Evolutionary conservation across 2,329 filamentous ascomycete genomes (phyloP).

Genomic region (Leptosphaerulina australis): DNA sequence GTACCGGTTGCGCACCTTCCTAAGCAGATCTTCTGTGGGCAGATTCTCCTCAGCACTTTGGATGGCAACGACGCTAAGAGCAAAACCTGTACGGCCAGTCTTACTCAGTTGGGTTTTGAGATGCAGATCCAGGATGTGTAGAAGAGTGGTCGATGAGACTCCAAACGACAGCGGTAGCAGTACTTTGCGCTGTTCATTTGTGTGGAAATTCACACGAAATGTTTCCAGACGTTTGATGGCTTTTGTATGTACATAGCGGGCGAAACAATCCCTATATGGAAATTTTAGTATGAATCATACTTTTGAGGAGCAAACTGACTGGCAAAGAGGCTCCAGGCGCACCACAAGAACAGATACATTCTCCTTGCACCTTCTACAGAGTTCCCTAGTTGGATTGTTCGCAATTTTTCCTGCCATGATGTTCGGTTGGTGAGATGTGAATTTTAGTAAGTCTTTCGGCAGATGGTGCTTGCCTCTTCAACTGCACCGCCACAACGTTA

Average conservation of each 20-base stretch:
- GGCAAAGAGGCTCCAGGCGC: slow-evolving; percentile 65
- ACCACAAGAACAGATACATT: slow-evolving; percentile 59
- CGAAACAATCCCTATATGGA: slow-evolving; percentile 71
- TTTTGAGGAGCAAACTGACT: slow-evolving; percentile 48
- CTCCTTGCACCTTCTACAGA: slow-evolving; percentile 64
- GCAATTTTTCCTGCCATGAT: slow-evolving; percentile 45
- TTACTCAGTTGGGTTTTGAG: slow-evolving; percentile 68
- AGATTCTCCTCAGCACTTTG: slow-evolving; percentile 43
- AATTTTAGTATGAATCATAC: slow-evolving; percentile 23
- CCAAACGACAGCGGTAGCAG: slow-evolving; percentile 84
- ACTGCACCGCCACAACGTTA: slow-evolving; percentile 9
- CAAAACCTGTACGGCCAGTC: slow-evolving; percentile 70
- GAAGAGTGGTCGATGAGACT: slow-evolving; percentile 75
- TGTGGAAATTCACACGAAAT: slow-evolving; percentile 61
- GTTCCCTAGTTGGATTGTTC: slow-evolving; percentile 24
- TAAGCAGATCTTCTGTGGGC: slow-evolving; percentile 19
- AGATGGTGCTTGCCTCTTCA: background rate
- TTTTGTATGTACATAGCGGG: slow-evolving; percentile 77
- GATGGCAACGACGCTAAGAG: slow-evolving; percentile 63
- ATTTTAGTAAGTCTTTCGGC: slow-evolving; percentile 5
- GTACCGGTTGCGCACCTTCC: slow-evolving; percentile 62
- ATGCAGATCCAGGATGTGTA: slow-evolving; percentile 76
- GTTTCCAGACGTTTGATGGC: slow-evolving; percentile 76
- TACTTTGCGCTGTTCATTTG: slow-evolving; percentile 60
- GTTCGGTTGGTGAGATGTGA: slow-evolving; percentile 10